Base-by-base conservation (phyloP, 129 eudicot genomes). In the Gnaphalium uliginosum region DNA sequence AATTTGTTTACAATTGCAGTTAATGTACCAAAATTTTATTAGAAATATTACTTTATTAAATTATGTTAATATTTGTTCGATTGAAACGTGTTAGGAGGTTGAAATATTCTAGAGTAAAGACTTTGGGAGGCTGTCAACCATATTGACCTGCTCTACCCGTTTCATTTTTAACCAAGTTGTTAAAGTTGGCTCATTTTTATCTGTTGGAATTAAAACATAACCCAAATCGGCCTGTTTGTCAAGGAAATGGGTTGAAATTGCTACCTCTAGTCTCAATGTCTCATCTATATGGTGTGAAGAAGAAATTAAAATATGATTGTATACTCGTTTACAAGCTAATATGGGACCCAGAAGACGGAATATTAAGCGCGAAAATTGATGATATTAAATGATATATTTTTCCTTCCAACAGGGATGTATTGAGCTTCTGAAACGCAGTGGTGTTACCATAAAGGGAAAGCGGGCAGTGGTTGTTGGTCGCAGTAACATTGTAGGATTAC, bases 401-500 rank as follows among this genome's bases (percentile, higher is more conserved):
- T 54, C 30, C 37, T 72, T 50, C 71, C 24, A 66, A 81, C 84
- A 95, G 99, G 97, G 99, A 65, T 91, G 96, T 72, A 82, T 95
- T 5, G 99, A 95, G 60, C 95, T 95, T 76, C 83, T 95, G 51
- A 66, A 83, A 17, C 79, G 97, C 66, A 89, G 96, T 83, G 99
- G 92, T 37, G 53, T 95, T 75, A 91, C 73, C 58, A 82, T 91
- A 56, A 91, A 91, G 80, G 99, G 99, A 50, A 95, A 95, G 82
- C 91, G 84, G 71, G 97, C 97, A 0, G 99, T 91, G 62, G 96
- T 95, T 78, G 99, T 95, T 57, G 99, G 99, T 69, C 85, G 99
- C 79, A 95, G 99, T 78, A 95, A 95, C 83, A 91, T 95, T 82
- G 99, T 91, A 13, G 97, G 99, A n/a, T 80, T 95, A 68, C 99